Percentiles rank a stretch among this genome's conserved stretches.
phyloP scores from a whole-genome alignment of 495 filamentous ascomycete species.

The Sabuloglossum arenarium region DNA sequence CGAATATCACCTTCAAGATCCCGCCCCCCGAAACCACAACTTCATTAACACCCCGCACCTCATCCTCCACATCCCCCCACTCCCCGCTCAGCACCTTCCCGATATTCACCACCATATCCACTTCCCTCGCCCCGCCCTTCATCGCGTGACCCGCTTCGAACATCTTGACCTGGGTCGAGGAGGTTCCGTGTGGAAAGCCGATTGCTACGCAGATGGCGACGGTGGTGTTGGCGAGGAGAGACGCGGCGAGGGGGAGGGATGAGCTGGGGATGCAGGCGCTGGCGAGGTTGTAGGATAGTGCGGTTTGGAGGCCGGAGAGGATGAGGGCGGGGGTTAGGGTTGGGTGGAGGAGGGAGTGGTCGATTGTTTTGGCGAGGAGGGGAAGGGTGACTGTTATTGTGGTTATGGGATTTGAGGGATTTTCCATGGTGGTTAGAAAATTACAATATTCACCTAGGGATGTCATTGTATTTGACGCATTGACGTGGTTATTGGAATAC shows the following conservation, averaged over 20 bases:
- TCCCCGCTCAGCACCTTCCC: slow-evolving; percentile 32
- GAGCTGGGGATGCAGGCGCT: slow-evolving; percentile 37
- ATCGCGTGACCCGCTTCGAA: slow-evolving; percentile 25
- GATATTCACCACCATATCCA: slow-evolving; percentile 39
- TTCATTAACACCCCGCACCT: slow-evolving; percentile 28
- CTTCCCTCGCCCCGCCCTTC: slow-evolving; percentile 26
- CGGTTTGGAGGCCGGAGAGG: slow-evolving; percentile 24
- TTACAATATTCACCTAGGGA: too few species aligned
- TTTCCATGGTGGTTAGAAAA: too few species aligned
- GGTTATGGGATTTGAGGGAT: too few species aligned
- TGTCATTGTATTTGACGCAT: too few species aligned
- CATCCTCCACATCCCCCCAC: slow-evolving; percentile 30
- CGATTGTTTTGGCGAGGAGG: slow-evolving; percentile 35
- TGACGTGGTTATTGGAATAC: too few species aligned
- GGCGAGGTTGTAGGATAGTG: slow-evolving; percentile 26
- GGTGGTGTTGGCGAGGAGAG: slow-evolving; percentile 23
- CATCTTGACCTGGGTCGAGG: slow-evolving; percentile 30
- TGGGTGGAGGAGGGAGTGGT: slow-evolving; percentile 40
- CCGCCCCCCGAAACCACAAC: slow-evolving; percentile 21
- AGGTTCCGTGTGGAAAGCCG: slow-evolving; percentile 37
- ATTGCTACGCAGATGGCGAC: slow-evolving; percentile 33
- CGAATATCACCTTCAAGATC: slow-evolving; percentile 37
- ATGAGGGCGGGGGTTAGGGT: slow-evolving; percentile 35
- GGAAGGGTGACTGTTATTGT: slow-evolving; percentile 24
- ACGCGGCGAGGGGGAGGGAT: slow-evolving; percentile 25